These are phyloP conservation scores for Aspergillus floridensis DNA, from an alignment of 2,329 filamentous ascomycete species.

Conservation along the genomic window DNA sequence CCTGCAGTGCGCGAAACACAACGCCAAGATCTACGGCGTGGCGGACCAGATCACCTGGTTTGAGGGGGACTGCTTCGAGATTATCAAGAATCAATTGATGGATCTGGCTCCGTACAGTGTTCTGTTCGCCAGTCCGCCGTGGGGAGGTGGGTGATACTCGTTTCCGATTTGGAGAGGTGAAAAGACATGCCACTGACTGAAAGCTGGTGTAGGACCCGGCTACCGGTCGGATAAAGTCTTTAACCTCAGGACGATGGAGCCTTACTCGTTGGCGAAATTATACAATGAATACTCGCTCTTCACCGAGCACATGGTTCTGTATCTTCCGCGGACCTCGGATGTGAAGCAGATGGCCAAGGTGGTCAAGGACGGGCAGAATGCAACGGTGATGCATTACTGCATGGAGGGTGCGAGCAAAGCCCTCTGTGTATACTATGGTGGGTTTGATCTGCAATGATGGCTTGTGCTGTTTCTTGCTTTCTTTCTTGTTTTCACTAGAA, in stretches of 20 bases:
- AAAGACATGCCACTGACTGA: neutral
- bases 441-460: slow-evolving; percentile 43
- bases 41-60: slow-evolving; percentile 78
- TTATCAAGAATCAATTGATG: slow-evolving; percentile 54
- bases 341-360: slow-evolving; percentile 69
- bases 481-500: neutral
- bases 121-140: slow-evolving; percentile 70
- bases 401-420: slow-evolving; percentile 85
- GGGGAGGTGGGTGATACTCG: slow-evolving; percentile 58
- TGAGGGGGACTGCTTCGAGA: slow-evolving; percentile 79
- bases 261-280: slow-evolving; percentile 69
- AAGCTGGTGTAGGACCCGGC: slow-evolving; percentile 52
- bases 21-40: slow-evolving; percentile 82
- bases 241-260: slow-evolving; percentile 80
- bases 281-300: slow-evolving; percentile 59
- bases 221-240: slow-evolving; percentile 71
- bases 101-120: slow-evolving; percentile 53
- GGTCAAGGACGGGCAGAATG: slow-evolving; percentile 51
- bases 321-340: slow-evolving; percentile 81
- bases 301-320: slow-evolving; percentile 64
- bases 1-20: slow-evolving; percentile 87
- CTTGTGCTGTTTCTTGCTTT: neutral
- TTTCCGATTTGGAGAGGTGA: neutral
- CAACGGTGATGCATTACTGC: slow-evolving; percentile 84
- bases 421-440: slow-evolving; percentile 59